Percentiles rank a stretch among this genome's conserved stretches.
Evolutionary conservation across 2,329 filamentous ascomycete genomes (phyloP).

Genomic region (Diaporthe sp.): DNA sequence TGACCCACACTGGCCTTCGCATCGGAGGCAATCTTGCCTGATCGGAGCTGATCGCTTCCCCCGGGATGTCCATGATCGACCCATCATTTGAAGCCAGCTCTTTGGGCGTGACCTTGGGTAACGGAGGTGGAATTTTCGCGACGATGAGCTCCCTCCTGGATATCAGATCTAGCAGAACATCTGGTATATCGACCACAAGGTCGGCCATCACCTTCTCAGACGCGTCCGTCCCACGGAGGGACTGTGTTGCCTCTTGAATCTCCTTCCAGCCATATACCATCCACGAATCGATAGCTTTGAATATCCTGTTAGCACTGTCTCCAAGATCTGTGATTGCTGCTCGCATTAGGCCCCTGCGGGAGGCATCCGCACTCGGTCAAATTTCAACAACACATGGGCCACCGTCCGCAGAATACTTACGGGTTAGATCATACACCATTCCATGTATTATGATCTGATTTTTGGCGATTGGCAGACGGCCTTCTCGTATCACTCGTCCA

Average conservation of each 20-base stretch:
- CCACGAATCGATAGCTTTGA: neutral
- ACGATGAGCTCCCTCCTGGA: constrained; percentile 6
- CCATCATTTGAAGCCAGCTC: neutral
- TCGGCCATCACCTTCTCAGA: neutral
- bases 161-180: neutral
- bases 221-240: constrained; percentile 11
- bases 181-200: neutral
- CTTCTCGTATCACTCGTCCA: neutral
- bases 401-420: neutral
- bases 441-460: neutral
- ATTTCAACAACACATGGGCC: neutral
- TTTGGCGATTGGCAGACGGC: neutral
- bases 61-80: neutral
- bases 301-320: neutral
- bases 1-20: neutral
- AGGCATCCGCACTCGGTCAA: no score
- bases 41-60: rapidly evolving
- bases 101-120: neutral
- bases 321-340: neutral
- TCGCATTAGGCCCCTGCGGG: no score
- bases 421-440: constrained; percentile 4
- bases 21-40: neutral
- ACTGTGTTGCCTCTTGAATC: neutral
- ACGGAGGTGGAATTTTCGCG: neutral
- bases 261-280: neutral